Evolutionary conservation across 2,329 filamentous ascomycete species (phyloP), one percentile per base, ranked within the genome.

Genomic region (Rutstroemia sp.): DNA sequence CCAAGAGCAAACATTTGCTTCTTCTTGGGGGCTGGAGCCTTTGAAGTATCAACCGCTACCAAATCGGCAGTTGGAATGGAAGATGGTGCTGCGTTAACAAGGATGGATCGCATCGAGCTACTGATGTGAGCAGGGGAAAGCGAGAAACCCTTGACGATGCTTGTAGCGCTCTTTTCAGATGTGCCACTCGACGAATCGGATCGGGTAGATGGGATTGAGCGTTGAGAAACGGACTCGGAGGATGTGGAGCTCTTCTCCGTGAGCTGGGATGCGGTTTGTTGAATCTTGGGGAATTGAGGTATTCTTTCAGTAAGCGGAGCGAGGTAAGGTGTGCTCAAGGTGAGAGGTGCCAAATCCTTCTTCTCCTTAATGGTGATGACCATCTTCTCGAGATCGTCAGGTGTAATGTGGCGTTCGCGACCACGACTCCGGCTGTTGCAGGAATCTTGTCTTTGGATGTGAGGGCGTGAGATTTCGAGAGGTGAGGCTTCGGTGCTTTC

Each of bases 381-480:
- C 82, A 97, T 95, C 75, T 95, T 95, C 73, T 96, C 90, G 30
- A 97, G 79, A 66, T 94, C 89, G 67, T 90, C 82, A 6, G 92
- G 90, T n/a, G 91, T 95, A 64, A 96, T 92, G 73, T 96, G 92
- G 67, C 89, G 87, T 70, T 94, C 88, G 56, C 79, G 83, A 62
- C 85, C 86, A 62, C 87, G 83, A 69, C 86, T 88, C 59, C 88
- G 81, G 71, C 81, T 86, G 30, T 81, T 81, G 66, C 79, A 85
- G 10, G 87, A 92, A 70, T 92, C 88, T 66, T 86, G 80, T 65
- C 86, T 79, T 66, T 79, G 79, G 64, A 89, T 82, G 63, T 85
- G 81, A 59, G 90, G 88, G 62, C 38, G 46, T 9, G 79, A 69
- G 60, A 85, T 82, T 63, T 85, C 76, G 61, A 85, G 69, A 2